Evolutionary conservation across 208 protist genomes (phyloP).

Genomic region (Crithidia acanthocephali): DNA sequence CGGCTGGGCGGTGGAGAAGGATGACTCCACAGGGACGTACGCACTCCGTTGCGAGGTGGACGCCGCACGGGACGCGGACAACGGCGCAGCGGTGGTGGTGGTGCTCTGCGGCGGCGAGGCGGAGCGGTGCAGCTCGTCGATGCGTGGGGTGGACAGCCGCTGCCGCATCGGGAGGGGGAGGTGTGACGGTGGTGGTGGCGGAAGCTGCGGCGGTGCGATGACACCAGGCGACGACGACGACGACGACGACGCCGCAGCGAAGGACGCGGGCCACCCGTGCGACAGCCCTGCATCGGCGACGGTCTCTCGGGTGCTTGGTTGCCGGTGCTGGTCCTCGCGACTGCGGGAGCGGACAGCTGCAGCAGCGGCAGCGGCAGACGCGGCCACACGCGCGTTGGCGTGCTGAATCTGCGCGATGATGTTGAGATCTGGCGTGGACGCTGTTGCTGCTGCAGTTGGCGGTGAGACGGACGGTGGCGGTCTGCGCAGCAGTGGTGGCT

Average conservation of each 20-base stretch:
- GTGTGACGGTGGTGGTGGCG: too few species aligned
- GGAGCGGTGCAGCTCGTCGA: neutral
- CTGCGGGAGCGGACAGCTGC: neutral
- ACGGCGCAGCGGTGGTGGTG: neutral
- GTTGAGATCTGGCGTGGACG: neutral
- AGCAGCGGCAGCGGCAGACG: neutral
- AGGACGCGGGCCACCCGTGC: too few species aligned
- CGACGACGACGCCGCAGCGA: neutral
- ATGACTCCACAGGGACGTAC: neutral
- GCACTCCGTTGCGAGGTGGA: neutral
- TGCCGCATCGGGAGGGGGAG: neutral
- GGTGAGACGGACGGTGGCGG: neutral
- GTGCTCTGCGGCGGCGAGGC: neutral
- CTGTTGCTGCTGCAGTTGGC: neutral
- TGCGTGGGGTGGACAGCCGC: neutral
- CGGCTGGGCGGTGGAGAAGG: neutral
- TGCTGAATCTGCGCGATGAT: slow-evolving; percentile 7
- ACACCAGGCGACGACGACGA: too few species aligned
- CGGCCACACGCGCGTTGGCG: slow-evolving; percentile 14
- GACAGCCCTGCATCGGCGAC: neutral
- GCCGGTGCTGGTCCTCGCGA: neutral
- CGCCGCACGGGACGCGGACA: neutral
- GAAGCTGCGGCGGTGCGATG: too few species aligned
- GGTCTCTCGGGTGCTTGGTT: neutral
- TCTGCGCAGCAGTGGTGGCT: slow-evolving; percentile 9